A percentile compares a stretch with the other conserved stretches of the same genome.
Conservation (phyloP, 805 yeast genomes). For the Starmerella asiatica region DNA sequence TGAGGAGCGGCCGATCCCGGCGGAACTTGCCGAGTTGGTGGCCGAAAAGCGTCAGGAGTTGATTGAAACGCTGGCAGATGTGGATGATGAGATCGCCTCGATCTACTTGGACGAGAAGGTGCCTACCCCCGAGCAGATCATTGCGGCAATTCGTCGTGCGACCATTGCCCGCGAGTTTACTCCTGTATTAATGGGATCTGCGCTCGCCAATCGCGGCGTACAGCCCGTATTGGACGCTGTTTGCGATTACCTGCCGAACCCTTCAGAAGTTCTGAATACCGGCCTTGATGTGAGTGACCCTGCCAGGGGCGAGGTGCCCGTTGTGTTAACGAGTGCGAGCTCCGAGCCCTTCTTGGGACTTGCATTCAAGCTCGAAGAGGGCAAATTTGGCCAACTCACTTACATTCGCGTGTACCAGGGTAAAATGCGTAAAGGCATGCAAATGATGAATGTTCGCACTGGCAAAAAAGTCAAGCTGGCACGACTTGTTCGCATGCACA, state of each 20-base stretch:
- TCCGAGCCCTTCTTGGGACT: conserved; percentile 79
- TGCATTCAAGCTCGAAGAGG: conserved; percentile 98
- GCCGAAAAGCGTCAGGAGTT: conserved; percentile 77
- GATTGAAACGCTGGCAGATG: conserved; percentile 93
- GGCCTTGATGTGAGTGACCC: conserved; percentile 56
- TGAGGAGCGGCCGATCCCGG: conserved; percentile 57
- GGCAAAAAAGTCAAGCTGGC: conserved; percentile 90
- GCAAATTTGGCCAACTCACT: conserved; percentile 94
- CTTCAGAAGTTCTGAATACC: conserved; percentile 80
- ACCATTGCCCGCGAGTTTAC: conserved; percentile 93
- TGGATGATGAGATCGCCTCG: conserved; percentile 94
- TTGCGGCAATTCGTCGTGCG: conserved; percentile 80
- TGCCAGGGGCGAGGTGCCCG: conserved; percentile 44
- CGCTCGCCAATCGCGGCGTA: conserved; percentile 88
- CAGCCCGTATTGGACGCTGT: conserved; percentile 95
- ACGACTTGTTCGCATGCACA: conserved; percentile 94
- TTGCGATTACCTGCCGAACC: conserved; percentile 89
- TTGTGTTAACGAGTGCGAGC: conserved; percentile 60
- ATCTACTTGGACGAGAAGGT: conserved; percentile 77
- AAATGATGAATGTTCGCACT: conserved; percentile 75
- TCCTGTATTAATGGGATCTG: conserved; percentile 99
- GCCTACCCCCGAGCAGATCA: conserved; percentile 73
- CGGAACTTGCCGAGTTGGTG: conserved; percentile 62
- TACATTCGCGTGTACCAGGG: conserved; percentile 97
- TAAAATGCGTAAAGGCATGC: conserved; percentile 74